Conservation (phyloP, 1,139 yeast genomes). For the Ashbya aceris region DNA sequence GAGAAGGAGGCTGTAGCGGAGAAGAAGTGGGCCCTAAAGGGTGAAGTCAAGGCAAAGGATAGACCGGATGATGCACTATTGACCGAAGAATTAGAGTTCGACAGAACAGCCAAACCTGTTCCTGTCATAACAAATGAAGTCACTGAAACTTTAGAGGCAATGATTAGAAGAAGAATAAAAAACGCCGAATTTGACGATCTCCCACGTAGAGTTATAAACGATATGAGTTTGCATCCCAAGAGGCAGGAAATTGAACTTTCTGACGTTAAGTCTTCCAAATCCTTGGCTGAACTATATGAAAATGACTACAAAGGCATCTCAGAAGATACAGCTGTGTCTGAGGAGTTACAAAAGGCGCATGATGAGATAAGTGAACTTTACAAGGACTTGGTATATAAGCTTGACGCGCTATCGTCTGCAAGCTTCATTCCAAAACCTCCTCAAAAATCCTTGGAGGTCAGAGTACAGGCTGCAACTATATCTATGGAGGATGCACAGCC, state of each 20-base stretch:
- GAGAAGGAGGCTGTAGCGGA: conserved; percentile 86
- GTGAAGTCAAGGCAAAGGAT: conserved; percentile 76
- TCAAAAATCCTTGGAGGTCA: conserved; percentile 68
- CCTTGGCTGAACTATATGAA: conserved; percentile 87
- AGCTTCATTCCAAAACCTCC: conserved; percentile 90
- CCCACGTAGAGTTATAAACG: conserved; percentile 61
- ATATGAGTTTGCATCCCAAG: conserved; percentile 32
- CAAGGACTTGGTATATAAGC: conserved; percentile 53
- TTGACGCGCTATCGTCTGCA: conserved; percentile 86
- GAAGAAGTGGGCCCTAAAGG: conserved; percentile 90
- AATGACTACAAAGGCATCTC: conserved; percentile 59
- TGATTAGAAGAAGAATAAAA: conserved; percentile 73
- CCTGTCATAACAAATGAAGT: conserved; percentile 88
- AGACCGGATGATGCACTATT: conserved; percentile 78
- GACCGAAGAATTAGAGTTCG: conserved; percentile 61
- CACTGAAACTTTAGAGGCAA: conserved; percentile 78
- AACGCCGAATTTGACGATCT: conserved; percentile 76
- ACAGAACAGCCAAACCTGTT: conserved; percentile 70
- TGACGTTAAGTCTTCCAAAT: conserved; percentile 76
- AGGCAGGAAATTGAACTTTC: conserved; percentile 59
- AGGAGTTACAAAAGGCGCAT: conserved; percentile 62
- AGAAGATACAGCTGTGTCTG: conserved; percentile 39
- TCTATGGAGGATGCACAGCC: conserved; percentile 97
- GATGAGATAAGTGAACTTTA: conserved; percentile 66
- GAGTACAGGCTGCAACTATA: conserved; percentile 71